These are phyloP conservation scores for Pilasporangium apinafurcum DNA, from an alignment of 352 stramenopile genomes.

Conservation along the genomic window DNA sequence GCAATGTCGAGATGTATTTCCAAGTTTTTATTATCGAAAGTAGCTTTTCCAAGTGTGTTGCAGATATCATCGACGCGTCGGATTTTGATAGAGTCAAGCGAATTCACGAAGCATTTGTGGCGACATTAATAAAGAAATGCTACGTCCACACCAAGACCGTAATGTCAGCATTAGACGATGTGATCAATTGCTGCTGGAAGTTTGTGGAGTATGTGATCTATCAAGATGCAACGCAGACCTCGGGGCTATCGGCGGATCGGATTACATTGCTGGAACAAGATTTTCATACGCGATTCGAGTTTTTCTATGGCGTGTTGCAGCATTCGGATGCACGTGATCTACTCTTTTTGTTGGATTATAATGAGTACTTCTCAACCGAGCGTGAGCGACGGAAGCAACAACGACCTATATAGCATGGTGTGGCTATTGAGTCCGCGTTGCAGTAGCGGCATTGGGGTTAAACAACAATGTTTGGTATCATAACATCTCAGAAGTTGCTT, in stretches of 20 bases:
- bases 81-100: constrained; percentile 74
- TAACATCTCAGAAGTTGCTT: too few species aligned
- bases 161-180: constrained; percentile 43
- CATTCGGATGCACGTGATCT: constrained; percentile 58
- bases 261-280: constrained; percentile 39
- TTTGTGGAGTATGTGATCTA: constrained; percentile 66
- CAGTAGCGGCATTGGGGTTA: not conserved
- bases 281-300: constrained; percentile 52
- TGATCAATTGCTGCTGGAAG: constrained; percentile 58
- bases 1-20: constrained; percentile 67
- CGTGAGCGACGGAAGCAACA: constrained; percentile 23
- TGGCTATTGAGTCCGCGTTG: too few species aligned
- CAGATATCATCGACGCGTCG: constrained; percentile 30
- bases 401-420: too few species aligned
- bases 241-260: constrained; percentile 20
- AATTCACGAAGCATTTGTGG: constrained; percentile 66
- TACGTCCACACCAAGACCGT: constrained; percentile 68
- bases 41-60: constrained; percentile 48
- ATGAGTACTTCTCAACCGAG: constrained; percentile 53
- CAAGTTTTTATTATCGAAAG: constrained; percentile 75
- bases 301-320: constrained; percentile 56
- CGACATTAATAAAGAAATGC: constrained; percentile 53
- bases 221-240: constrained; percentile 10
- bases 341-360: constrained; percentile 67
- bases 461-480: not conserved